Conservation (phyloP, 2,329 filamentous ascomycete species). For the Decorospora gaudefroyi region DNA sequence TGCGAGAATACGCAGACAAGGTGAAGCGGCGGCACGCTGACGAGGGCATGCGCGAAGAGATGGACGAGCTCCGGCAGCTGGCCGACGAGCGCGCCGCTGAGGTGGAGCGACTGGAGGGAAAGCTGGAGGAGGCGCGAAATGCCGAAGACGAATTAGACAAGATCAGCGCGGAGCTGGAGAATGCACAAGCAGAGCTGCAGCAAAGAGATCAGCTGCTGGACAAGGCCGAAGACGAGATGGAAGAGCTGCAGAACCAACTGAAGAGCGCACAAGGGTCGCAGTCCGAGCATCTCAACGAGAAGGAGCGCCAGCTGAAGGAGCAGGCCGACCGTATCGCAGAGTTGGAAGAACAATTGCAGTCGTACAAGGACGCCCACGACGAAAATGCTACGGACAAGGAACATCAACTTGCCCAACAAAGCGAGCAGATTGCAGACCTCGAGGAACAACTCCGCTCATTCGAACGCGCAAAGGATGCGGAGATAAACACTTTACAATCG, state of each 20-base stretch:
- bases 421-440: conserved; percentile 42
- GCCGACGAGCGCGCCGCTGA: conserved; percentile 51
- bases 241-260: conserved; percentile 41
- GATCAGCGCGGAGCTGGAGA: conserved; percentile 41
- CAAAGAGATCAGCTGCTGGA: conserved; percentile 45
- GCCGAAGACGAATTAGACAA: conserved; percentile 46
- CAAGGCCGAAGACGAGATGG: conserved; percentile 46
- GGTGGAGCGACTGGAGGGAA: conserved; percentile 42
- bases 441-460: conserved; percentile 36
- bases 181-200: conserved; percentile 41
- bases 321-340: conserved; percentile 39
- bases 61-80: conserved; percentile 54
- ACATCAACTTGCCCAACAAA: conserved; percentile 38
- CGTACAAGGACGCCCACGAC: conserved; percentile 30
- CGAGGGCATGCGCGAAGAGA: conserved; percentile 68
- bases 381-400: conserved; percentile 35
- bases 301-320: conserved; percentile 36
- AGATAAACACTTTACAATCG: conserved; percentile 50
- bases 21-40: conserved; percentile 76
- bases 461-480: conserved; percentile 47
- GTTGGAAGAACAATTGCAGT: conserved; percentile 35
- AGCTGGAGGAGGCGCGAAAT: conserved; percentile 38
- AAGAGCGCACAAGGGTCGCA: conserved; percentile 37
- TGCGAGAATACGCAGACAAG: conserved; percentile 80
- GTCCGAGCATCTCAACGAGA: conserved; percentile 37